Base-by-base conservation (phyloP, 768 basidiomycete genomes). In the Leccinum arenicola region DNA sequence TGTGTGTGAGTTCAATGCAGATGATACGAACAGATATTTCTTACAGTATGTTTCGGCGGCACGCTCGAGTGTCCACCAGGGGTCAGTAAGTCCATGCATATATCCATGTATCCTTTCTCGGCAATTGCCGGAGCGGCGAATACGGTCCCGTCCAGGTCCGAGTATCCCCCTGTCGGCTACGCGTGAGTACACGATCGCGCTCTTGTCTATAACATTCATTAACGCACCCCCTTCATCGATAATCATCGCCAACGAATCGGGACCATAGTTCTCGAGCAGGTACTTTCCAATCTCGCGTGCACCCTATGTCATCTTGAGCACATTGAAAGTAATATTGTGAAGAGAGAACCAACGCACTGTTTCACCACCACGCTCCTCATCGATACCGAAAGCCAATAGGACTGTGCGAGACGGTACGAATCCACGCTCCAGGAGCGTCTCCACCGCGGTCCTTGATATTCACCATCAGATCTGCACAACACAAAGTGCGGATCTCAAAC, bases 161-260 rank as follows among this genome's bases (percentile, higher is more conserved):
- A 48, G 54, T 65, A 75, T 35, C 67, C 69, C 57, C 70, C 76
- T 76, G 52, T 54, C 19, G 54, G 17, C 50, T 19, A 17, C 8
- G 6, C 15, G 59, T 61, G 36, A 63, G 27, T 45, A 8, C 19
- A 6, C n/a, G 7, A 2, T 10, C 31, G n/a, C 4, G 12, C n/a
- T 8, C 31, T 52, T 35, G 25, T 23, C 7, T 2, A 23, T 3
- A 23, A 23, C 23, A 4, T 23, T 8, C 10, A 15, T 35, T 47
- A 54, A 61, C 59, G 60, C 65, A 74, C 82, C 81, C 9, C 85
- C 83, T 73, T 87, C 86, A 58, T 87, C 86, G 7, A 86, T 76
- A 21, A 85, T 66, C 64, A 86, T 71, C 1, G 81, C 71, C 53
- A 86, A 74, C 7, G 78, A 74, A 64, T 84, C 64, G 21, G 69